Percentiles rank a stretch among this genome's conserved stretches.
Conservation (phyloP, 139 green algal species). For the Deuterostichococcus epilithicus region DNA sequence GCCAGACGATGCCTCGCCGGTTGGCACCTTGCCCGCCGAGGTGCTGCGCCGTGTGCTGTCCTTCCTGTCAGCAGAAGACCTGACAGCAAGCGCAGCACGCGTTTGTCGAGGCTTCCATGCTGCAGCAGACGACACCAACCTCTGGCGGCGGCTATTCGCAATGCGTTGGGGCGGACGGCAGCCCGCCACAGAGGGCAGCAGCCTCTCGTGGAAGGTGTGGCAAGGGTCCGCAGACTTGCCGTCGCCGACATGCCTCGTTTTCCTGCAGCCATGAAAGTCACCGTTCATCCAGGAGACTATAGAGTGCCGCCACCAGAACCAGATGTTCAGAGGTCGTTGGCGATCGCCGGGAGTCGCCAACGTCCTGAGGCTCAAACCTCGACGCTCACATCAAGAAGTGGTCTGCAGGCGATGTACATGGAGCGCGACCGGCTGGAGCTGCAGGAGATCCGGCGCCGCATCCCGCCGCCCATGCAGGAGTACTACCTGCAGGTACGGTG, state of each 20-base stretch:
- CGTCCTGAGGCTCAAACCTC: too few relatives aligned
- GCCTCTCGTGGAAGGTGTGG: conserved; percentile 1
- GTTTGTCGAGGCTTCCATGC: conserved; percentile 2
- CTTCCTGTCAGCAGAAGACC: conserved; percentile 17
- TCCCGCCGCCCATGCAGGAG: conserved; percentile 5
- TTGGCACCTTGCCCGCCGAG: conserved; percentile 7
- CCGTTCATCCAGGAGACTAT: too few relatives aligned
- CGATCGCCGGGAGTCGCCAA: too few relatives aligned
- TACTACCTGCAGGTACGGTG: conserved; percentile 15
- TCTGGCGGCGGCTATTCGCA: conserved; percentile 8
- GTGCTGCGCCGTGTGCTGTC: conserved; percentile 14
- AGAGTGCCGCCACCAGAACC: too few relatives aligned
- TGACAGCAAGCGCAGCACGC: conserved; percentile 8
- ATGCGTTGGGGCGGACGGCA: not conserved
- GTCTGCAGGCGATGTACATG: conserved; percentile 19
- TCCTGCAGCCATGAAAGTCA: too few relatives aligned
- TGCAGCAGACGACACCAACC: not conserved
- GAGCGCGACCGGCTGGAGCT: conserved; percentile 16
- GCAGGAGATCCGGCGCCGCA: conserved; percentile 1
- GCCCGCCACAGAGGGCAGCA: not conserved
- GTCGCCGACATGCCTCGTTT: too few relatives aligned
- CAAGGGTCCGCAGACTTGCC: too few relatives aligned
- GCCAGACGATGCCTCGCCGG: too few relatives aligned
- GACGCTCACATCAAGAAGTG: too few relatives aligned
- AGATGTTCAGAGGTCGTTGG: too few relatives aligned